Evolutionary conservation across 1,284 basidiomycete species (phyloP), one percentile per base, ranked within the genome.

Genomic region (Puccinia hordei): DNA sequence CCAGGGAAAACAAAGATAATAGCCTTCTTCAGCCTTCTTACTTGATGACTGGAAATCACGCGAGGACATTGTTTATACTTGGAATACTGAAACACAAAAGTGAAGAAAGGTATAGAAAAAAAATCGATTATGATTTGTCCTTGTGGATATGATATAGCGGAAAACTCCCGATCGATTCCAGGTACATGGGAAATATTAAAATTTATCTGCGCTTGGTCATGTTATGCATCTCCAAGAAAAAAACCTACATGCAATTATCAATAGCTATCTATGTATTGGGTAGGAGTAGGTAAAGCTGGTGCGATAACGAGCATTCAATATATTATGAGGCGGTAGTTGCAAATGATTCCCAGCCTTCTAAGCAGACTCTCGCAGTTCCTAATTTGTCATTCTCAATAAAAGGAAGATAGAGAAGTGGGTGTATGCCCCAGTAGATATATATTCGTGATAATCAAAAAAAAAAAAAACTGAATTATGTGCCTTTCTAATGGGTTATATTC

Each of bases 121-220:
- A 15, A 51, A 17, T n/a, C n/a, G 15, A 15, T 51, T 15, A 51
- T 51, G 17, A 51, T 51, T 51, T 51, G 49, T 51, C 22, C 49
- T 51, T 51, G 49, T 51, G 13, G 22, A 51, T 15, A 41, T 41
- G 49, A n/a, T 19, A n/a, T 8, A 13, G 24, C 24, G 53, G 53
- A 55, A 22, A 24, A 55, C 53, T 55, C 24, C 24, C 24, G 53
- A 24, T 9, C 24, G 6, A 5, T 8, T 55, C 53, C 49, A 51
- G 24, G 24, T 55, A 55, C 53, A 55, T 55, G 53, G 19, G 53
- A 55, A 55, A 24, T n/a, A 55, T 55, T 55, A 55, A 55, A 55
- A 55, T 55, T 55, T 13, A 55, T 6, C 49, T 55, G 24, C 9
- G 22, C 53, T 55, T 19, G 5, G 19, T 55, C 46, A 55, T 24